Percentiles rank a stretch among this genome's conserved stretches.
Evolutionary conservation across 805 yeast genomes (phyloP).

Genomic region (Candida maesae): DNA sequence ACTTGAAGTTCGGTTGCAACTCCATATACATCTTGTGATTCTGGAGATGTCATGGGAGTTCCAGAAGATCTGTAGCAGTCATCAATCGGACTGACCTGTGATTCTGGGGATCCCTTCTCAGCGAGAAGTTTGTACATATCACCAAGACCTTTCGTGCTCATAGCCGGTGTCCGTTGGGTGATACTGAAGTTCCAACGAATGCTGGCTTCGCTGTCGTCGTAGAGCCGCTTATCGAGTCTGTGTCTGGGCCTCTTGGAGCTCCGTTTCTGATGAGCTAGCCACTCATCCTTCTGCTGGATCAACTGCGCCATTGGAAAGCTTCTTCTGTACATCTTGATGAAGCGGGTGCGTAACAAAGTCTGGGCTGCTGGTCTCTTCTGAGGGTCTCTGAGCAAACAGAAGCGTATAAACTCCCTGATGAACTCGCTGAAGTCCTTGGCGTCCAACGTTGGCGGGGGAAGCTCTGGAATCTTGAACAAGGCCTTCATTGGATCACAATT

Average conservation of each 20-base stretch:
- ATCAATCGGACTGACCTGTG: conserved; percentile 18
- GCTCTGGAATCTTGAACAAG: conserved; percentile 62
- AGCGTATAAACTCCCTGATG: conserved; percentile 52
- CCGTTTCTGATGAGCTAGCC: conserved; percentile 31
- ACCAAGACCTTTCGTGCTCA: not conserved
- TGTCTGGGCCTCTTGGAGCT: conserved; percentile 35
- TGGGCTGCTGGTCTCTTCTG: conserved; percentile 57
- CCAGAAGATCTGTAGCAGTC: conserved; percentile 13
- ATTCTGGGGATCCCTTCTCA: conserved; percentile 8
- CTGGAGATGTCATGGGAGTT: conserved; percentile 24
- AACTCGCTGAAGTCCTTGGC: conserved; percentile 41
- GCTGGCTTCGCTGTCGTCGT: conserved; percentile 23
- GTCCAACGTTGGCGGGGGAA: conserved; percentile 55
- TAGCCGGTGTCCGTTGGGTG: not conserved
- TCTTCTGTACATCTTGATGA: conserved; percentile 38
- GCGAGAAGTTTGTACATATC: not conserved
- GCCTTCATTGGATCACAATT: conserved; percentile 75
- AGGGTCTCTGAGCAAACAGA: conserved; percentile 70
- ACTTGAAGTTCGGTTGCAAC: not conserved
- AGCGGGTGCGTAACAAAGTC: conserved; percentile 49
- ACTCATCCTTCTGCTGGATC: conserved; percentile 37
- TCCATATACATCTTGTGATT: not conserved
- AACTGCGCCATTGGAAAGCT: conserved; percentile 31
- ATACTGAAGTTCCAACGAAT: conserved; percentile 26
- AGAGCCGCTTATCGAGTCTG: conserved; percentile 31